Base-by-base conservation (phyloP, 176 grass and related monocot genomes). In the Luzula sylvatica region DNA sequence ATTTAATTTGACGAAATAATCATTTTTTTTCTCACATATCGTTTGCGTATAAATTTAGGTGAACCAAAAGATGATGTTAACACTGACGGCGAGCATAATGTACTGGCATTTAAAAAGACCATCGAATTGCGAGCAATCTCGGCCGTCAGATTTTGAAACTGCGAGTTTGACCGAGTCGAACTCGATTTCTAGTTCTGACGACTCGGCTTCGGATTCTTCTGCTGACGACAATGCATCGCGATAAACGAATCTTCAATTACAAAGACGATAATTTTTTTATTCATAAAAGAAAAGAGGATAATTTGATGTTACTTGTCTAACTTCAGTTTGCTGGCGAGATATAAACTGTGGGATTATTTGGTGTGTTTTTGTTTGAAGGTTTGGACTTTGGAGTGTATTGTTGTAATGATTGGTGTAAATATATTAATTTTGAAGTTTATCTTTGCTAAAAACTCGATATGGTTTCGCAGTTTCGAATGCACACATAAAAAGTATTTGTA, bases 41-140 rank as follows among this genome's bases (percentile, higher is more conserved):
- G n/a, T 8, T 43, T 20, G 23, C 12, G 39, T 44, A 59, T 59
- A 11, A 30, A 24, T 23, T 59, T 49, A 96, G 92, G 92, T 96
- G 46, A 96, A 89, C 68, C 92, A 96, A 74, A 96, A 96, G 56
- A 96, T 89, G 92, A 82, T 86, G 48, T 67, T 96, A 39, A 86
- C 92, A 16, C 72, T 96, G 59, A 89, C 81, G 29, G 92, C 92
- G 53, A 96, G 81, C 64, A 89, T 96, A 49, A 96, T 96, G 92
- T 82, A 89, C 57, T 96, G 92, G 92, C 70, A 82, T 68, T 79
- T 89, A 60, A 96, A 76, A 76, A 89, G 71, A 20, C 92, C 92
- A 64, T 39, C 59, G 3, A 39, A 26, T 12, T 52, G 60, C 25
- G 59, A 50, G 12, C 48, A 46, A 72, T 77, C 84, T 50, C 60